phyloP scores from a whole-genome alignment of 768 basidiomycete species.

The Tricholoma sp. region DNA sequence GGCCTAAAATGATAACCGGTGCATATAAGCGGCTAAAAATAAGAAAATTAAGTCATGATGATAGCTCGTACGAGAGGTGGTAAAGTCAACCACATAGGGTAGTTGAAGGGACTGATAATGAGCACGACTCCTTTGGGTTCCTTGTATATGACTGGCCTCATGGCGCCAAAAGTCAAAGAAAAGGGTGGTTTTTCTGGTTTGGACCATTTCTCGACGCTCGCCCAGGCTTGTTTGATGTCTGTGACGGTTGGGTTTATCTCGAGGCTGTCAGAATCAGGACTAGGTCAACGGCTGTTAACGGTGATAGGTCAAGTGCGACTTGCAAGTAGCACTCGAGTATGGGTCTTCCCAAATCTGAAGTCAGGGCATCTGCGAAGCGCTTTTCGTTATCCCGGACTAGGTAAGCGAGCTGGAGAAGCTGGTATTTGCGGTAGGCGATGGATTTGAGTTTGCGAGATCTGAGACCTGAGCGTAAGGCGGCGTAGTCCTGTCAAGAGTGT shows the following conservation, averaged over 20 bases:
- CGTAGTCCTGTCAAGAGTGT: slow-evolving; percentile 42
- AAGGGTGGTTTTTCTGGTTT: slow-evolving; percentile 57
- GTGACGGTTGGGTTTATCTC: slow-evolving; percentile 53
- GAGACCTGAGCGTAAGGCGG: slow-evolving; percentile 53
- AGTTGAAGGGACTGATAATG: slow-evolving; percentile 73
- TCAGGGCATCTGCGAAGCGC: slow-evolving; percentile 54
- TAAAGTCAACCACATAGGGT: slow-evolving; percentile 57
- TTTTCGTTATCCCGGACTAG: slow-evolving; percentile 68
- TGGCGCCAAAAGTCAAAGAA: slow-evolving; percentile 47
- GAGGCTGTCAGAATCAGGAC: slow-evolving; percentile 33
- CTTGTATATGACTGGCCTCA: slow-evolving; percentile 63
- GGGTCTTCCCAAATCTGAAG: slow-evolving; percentile 61
- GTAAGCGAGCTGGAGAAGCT: slow-evolving; percentile 72
- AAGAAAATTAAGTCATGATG: not conserved
- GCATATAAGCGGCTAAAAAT: not conserved
- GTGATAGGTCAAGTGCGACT: slow-evolving; percentile 1
- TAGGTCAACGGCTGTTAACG: no score
- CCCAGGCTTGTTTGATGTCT: slow-evolving; percentile 50
- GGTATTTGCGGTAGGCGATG: slow-evolving; percentile 68
- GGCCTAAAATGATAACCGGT: slow-evolving; percentile 23
- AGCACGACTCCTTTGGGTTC: slow-evolving; percentile 75
- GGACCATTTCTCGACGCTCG: slow-evolving; percentile 71
- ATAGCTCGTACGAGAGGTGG: slow-evolving; percentile 47
- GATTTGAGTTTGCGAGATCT: slow-evolving; percentile 57
- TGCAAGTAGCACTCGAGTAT: slow-evolving; percentile 51